A percentile compares a stretch with the other conserved stretches of the same genome.
phyloP scores from a whole-genome alignment of 129 eudicot species.

The sunflower (Helianthus annuus) region DNA sequence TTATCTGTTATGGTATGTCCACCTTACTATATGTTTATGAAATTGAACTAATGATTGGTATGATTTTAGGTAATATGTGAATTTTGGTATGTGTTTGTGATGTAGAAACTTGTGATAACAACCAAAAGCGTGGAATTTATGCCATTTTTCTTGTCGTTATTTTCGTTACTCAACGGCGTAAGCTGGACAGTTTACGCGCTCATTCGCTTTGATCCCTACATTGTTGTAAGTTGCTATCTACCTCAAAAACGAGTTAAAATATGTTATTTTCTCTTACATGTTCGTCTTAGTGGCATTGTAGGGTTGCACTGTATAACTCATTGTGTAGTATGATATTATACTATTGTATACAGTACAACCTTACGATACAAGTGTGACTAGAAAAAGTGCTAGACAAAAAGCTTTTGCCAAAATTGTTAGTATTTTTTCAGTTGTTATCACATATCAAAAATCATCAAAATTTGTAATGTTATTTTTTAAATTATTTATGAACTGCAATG shows the following conservation, averaged over 20 bases:
- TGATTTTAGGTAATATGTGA: neutral
- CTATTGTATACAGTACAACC: too few relatives aligned
- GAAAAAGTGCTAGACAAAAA: too few relatives aligned
- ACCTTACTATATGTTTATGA: neutral
- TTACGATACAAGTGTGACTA: too few relatives aligned
- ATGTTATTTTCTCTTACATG: neutral
- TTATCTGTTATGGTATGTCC: constrained; percentile 74
- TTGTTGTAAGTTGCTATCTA: constrained; percentile 44
- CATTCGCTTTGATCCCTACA: constrained; percentile 66
- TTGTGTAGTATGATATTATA: neutral
- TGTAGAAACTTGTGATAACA: constrained; percentile 76
- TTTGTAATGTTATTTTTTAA: too few relatives aligned
- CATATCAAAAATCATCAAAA: too few relatives aligned
- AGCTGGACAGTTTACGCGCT: constrained; percentile 80
- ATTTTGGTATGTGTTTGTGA: constrained; percentile 1
- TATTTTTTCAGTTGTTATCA: too few relatives aligned
- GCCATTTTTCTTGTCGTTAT: constrained; percentile 79
- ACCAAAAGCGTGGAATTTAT: constrained; percentile 87
- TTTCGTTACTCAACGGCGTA: constrained; percentile 63
- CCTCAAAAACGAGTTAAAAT: too few relatives aligned
- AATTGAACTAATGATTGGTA: too few relatives aligned
- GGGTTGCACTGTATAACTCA: too few relatives aligned
- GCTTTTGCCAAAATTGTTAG: too few relatives aligned
- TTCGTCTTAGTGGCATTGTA: neutral
- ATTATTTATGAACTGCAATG: too few relatives aligned